phyloP scores from a whole-genome alignment of 2,329 filamentous ascomycete species.

The Penicillium italicum region DNA sequence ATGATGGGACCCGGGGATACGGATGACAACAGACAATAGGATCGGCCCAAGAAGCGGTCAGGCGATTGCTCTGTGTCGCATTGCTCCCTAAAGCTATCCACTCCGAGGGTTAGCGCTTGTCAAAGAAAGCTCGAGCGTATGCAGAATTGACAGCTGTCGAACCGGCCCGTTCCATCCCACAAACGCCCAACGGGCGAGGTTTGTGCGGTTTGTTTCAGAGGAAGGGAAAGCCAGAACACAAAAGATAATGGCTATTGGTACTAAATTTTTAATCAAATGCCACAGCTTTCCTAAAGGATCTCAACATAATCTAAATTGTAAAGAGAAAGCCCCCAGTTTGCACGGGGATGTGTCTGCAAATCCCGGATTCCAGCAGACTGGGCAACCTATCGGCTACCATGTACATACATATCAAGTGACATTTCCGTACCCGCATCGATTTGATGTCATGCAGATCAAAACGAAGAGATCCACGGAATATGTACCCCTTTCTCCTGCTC shows the following conservation, averaged over 20 bases:
- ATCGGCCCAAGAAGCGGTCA: conserved; percentile 12
- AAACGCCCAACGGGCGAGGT: conserved; percentile 4
- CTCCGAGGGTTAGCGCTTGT: neutral
- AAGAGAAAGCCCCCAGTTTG: neutral
- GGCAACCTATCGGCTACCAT: neutral
- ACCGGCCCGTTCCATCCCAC: conserved; percentile 8
- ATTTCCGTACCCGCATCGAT: neutral
- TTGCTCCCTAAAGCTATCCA: neutral
- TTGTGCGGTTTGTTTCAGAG: neutral
- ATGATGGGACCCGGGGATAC: neutral
- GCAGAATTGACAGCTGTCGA: conserved; percentile 9
- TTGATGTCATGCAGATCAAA: conserved; percentile 2
- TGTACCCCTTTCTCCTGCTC: neutral
- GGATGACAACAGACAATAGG: conserved; percentile 4
- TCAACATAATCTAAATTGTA: neutral
- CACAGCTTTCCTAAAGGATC: no score
- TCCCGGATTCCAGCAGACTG: conserved; percentile 5
- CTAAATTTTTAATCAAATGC: neutral
- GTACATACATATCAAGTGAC: neutral
- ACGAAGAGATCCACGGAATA: neutral
- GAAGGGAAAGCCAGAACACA: neutral
- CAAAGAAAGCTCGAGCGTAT: neutral
- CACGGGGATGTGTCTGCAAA: neutral
- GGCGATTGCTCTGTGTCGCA: neutral
- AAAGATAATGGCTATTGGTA: neutral